These are phyloP conservation scores for Cordyceps fumosorosea DNA, from an alignment of 2,329 filamentous ascomycete genomes.

Conservation along the genomic window DNA sequence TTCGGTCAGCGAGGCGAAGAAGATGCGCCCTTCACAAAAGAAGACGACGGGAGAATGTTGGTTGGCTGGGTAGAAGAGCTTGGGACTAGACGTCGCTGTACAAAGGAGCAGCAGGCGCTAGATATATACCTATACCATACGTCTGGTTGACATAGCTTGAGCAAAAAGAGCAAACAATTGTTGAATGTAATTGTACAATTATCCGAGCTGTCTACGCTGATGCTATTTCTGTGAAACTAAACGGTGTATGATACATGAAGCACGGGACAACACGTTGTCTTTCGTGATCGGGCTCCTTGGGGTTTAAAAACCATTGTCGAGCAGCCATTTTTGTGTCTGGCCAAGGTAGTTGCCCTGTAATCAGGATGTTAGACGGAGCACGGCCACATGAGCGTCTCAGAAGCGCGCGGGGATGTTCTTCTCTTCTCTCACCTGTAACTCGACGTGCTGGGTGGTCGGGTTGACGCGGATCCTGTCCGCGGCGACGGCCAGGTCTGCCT, in stretches of 20 bases:
- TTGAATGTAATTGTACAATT: constrained; percentile 13
- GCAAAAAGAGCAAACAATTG: neutral
- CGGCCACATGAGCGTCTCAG: too few species aligned
- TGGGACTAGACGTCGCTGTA: constrained; percentile 16
- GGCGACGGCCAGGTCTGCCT: constrained; percentile 49
- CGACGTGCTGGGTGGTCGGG: constrained; percentile 63
- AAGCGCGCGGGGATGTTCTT: too few species aligned
- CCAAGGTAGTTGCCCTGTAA: constrained; percentile 28
- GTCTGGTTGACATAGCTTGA: neutral
- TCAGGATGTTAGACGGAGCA: constrained; percentile 8
- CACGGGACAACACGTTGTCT: neutral
- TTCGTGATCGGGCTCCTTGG: neutral
- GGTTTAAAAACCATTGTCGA: constrained; percentile 29
- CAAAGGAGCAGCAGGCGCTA: constrained; percentile 19
- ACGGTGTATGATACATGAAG: constrained; percentile 8
- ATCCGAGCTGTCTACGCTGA: constrained; percentile 5
- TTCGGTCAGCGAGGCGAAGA: neutral
- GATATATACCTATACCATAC: constrained; percentile 23
- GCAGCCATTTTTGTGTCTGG: constrained; percentile 26
- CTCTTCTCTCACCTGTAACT: constrained; percentile 55
- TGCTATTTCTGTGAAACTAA: neutral
- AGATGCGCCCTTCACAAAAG: constrained; percentile 14
- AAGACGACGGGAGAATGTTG: constrained; percentile 7
- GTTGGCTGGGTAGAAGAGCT: constrained; percentile 1
- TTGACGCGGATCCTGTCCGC: constrained; percentile 48